phyloP scores from a whole-genome alignment of 768 basidiomycete species.

The Xerocomellus dryophilus region DNA sequence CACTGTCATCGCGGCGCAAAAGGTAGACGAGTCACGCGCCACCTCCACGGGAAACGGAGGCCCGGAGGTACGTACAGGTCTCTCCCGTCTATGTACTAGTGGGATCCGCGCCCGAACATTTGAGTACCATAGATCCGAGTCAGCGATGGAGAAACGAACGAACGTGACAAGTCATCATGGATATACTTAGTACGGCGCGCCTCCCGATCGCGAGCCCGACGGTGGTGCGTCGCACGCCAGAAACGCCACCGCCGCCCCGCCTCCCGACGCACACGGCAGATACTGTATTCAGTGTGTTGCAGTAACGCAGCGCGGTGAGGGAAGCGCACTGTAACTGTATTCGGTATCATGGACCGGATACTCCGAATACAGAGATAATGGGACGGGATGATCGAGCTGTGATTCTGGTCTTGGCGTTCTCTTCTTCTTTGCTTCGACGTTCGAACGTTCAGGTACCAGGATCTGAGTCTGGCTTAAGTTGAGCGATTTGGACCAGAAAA shows the following conservation, averaged over 20 bases:
- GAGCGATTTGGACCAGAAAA: neutral
- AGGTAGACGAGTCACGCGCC: too few relatives aligned
- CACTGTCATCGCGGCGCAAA: too few relatives aligned
- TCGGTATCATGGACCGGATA: neutral
- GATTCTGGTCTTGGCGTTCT: neutral
- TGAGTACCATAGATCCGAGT: too few relatives aligned
- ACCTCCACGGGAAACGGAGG: too few relatives aligned
- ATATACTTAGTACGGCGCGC: neutral
- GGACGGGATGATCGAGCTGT: neutral
- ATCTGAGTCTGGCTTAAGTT: neutral
- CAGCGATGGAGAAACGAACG: too few relatives aligned
- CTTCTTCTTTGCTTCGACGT: neutral
- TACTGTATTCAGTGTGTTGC: neutral
- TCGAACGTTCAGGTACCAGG: neutral
- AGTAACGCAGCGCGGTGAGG: neutral
- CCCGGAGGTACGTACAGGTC: too few relatives aligned
- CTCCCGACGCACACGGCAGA: neutral
- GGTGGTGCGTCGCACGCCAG: neutral
- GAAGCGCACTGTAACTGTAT: neutral
- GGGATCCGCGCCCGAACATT: too few relatives aligned
- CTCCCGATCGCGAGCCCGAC: neutral
- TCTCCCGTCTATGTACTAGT: too few relatives aligned
- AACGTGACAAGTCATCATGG: too few relatives aligned
- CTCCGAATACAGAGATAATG: neutral
- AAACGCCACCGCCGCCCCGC: neutral